Conservation (phyloP, 192 early-diverging fungal species). For the Backusella sp. region DNA sequence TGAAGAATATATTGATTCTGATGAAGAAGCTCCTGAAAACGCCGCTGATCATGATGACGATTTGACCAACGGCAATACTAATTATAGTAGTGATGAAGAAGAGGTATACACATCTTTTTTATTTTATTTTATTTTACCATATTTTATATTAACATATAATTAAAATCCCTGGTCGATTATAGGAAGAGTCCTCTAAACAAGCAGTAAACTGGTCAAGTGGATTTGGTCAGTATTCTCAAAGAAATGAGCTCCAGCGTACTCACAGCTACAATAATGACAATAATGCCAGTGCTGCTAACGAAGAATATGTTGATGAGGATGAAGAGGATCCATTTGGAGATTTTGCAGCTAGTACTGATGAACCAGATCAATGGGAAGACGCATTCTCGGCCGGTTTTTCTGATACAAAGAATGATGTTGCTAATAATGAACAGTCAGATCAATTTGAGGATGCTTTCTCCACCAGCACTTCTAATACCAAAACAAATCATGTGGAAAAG, state of each 20-base stretch:
- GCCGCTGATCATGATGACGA: neutral
- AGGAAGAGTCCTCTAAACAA: neutral
- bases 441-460: constrained; percentile 11
- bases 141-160: neutral
- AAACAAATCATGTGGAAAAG: neutral
- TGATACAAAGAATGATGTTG: neutral
- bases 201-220: neutral
- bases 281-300: neutral
- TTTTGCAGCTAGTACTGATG: constrained; percentile 3
- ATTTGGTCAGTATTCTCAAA: neutral
- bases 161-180: neutral
- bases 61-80: neutral
- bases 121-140: neutral
- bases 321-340: constrained; percentile 17
- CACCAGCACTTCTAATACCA: neutral
- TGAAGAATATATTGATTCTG: neutral
- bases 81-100: neutral
- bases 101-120: neutral
- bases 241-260: neutral
- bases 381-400: neutral
- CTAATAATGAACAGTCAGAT: neutral
- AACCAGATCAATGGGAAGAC: constrained; percentile 5
- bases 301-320: neutral
- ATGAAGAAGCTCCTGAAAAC: neutral
- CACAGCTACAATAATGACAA: neutral